Conservation (phyloP, 2,329 filamentous ascomycete species). For the Domatiomyces catenatus region DNA sequence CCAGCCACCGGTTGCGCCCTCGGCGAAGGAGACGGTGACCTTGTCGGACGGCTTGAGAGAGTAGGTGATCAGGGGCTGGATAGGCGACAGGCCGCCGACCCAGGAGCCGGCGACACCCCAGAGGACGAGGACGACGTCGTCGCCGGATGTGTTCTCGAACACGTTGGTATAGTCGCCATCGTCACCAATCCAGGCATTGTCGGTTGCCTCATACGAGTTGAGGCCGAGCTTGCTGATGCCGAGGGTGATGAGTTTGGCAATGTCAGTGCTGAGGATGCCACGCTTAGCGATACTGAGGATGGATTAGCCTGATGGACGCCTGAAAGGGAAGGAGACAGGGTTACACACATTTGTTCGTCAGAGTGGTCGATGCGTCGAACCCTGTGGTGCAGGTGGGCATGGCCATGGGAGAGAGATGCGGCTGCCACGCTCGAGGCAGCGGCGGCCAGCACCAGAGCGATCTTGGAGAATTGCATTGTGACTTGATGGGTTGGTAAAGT, state of each 20-base stretch:
- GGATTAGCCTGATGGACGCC: neutral
- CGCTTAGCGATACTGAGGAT: neutral
- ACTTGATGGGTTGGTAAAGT: conserved; percentile 2
- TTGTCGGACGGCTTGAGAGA: conserved; percentile 7
- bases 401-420: conserved; percentile 12
- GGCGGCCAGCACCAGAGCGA: conserved; percentile 17
- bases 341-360: conserved; percentile 2
- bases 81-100: conserved; percentile 10
- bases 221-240: conserved; percentile 5
- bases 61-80: conserved; percentile 14
- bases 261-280: neutral
- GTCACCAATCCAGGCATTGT: conserved; percentile 11
- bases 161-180: conserved; percentile 15
- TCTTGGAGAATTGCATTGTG: conserved; percentile 15
- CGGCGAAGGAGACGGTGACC: conserved; percentile 13
- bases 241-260: neutral
- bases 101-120: conserved; percentile 16
- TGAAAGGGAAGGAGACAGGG: neutral
- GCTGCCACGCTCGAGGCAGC: conserved; percentile 13
- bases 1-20: conserved; percentile 14
- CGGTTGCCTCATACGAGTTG: conserved; percentile 10
- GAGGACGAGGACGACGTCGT: conserved; percentile 15
- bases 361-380: conserved; percentile 1
- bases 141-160: conserved; percentile 13
- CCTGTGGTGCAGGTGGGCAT: conserved; percentile 12